Base-by-base conservation (phyloP, 345 rosid genomes). In the Rhodomyrtus tomentosa region DNA sequence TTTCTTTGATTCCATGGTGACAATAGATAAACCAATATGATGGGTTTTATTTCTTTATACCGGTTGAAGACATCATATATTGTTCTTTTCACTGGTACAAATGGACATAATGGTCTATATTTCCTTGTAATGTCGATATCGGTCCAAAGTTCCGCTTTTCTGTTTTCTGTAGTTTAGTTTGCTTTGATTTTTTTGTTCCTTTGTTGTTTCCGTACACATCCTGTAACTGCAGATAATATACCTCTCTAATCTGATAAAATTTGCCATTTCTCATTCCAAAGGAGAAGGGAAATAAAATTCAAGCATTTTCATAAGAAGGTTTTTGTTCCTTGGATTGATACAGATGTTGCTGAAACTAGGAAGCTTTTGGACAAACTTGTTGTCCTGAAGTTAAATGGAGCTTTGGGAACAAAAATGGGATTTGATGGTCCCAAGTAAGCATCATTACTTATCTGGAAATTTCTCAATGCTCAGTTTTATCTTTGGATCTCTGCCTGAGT, bases 391-490 rank as follows among this genome's bases (percentile, higher is more conserved):
- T 87, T 85, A 81, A 90, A 87, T 83, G 86, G 84, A 80, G 83
- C 88, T 58, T 85, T 85, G 84, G 93, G 91, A 86, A 89, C 88
- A 68, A 51, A 84, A 82, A 81, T 93, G 85, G 92, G 92, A 49
- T 89, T 88, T 49, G 80, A 45, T 85, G 93, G 94, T 54, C 93
- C 92, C 55, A 90, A 87, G 94, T 93, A 87, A 91, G 92, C 50
- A 13, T 55, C 10, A 76, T 55, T 50, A 5, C 85, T 20, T 16
- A 40, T 82, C 24, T 87, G 51, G 36, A 54, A 45, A 49, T 24
- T 82, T 21, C 58, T 84, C 80, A 81, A 56, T 58, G 38, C 32
- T 21, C 40, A 11, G 80, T 82, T 55, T 58, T 56, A 42, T 29
- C 25, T 55, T 5, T 25, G 7, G 50, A 36, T 59, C 49, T 58